Conservation (phyloP, 306 rosid species). For the Lotus japonicus region DNA sequence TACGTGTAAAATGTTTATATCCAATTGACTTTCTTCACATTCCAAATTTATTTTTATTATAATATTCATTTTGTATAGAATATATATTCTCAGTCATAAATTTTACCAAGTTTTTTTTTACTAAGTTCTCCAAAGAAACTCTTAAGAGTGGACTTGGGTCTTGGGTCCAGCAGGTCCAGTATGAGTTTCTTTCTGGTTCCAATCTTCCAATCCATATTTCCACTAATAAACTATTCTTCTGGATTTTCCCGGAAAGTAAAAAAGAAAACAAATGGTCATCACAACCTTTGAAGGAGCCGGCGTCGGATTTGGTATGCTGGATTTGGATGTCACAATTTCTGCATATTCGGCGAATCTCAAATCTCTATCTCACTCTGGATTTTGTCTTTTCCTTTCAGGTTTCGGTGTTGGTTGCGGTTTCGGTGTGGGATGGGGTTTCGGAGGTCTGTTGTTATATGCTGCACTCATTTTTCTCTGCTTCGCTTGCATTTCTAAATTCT, state of each 20-base stretch:
- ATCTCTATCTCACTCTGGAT: not conserved
- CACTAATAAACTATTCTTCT: not conserved
- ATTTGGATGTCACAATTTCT: not conserved
- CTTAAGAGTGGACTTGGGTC: no score
- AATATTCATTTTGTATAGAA: no score
- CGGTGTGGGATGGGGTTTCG: slow-evolving; percentile 97
- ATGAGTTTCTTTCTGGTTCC: no score
- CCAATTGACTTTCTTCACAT: no score
- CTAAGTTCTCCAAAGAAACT: no score
- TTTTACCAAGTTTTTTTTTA: no score
- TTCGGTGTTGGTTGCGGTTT: slow-evolving; percentile 95
- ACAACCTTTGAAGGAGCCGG: slow-evolving; percentile 80
- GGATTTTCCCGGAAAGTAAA: not conserved
- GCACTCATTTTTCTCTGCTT: not conserved
- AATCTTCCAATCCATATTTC: no score
- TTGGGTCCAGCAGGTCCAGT: no score
- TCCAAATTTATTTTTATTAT: no score
- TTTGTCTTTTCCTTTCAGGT: slow-evolving; percentile 35
- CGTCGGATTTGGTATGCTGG: slow-evolving; percentile 72
- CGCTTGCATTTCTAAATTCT: slow-evolving; percentile 13
- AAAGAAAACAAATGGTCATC: slow-evolving; percentile 53
- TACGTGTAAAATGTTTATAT: no score
- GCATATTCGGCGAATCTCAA: not conserved
- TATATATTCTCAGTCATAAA: no score
- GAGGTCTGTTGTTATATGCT: slow-evolving; percentile 45